These are phyloP conservation scores for Hypoxylon rickii DNA, from an alignment of 495 filamentous ascomycete genomes.

Conservation along the genomic window DNA sequence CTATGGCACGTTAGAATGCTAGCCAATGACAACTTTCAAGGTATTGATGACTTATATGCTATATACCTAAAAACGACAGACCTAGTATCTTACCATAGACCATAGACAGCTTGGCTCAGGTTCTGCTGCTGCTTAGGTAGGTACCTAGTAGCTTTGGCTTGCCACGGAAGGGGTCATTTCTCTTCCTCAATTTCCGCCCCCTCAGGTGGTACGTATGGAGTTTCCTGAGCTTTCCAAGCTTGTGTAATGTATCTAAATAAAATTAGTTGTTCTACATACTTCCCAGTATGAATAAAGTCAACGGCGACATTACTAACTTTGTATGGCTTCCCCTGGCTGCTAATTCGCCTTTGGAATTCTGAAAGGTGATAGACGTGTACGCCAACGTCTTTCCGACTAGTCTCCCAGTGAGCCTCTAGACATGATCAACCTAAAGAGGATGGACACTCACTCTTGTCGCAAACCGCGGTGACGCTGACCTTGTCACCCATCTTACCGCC, in stretches of 20 bases:
- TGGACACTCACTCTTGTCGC: slow-evolving; percentile 76
- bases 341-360: slow-evolving; percentile 73
- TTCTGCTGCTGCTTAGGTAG: too few species aligned
- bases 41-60: too few species aligned
- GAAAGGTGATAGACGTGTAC: slow-evolving; percentile 82
- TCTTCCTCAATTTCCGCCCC: slow-evolving; percentile 19
- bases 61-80: too few species aligned
- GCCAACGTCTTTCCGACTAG: slow-evolving; percentile 93
- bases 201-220: slow-evolving; percentile 15
- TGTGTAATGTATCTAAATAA: slow-evolving; percentile 28
- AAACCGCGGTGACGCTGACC: slow-evolving; percentile 68
- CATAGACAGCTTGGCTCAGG: too few species aligned
- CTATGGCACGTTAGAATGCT: too few species aligned
- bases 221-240: slow-evolving; percentile 30
- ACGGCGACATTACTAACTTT: slow-evolving; percentile 65
- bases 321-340: slow-evolving; percentile 93
- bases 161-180: too few species aligned
- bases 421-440: not conserved
- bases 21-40: too few species aligned
- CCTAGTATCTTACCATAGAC: too few species aligned
- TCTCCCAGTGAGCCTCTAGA: not conserved
- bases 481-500: slow-evolving; percentile 83
- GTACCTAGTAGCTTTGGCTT: too few species aligned
- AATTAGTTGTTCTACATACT: not conserved
- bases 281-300: not conserved